These are phyloP conservation scores for Neonectria magnoliae DNA, from an alignment of 2,329 filamentous ascomycete species.

Conservation along the genomic window DNA sequence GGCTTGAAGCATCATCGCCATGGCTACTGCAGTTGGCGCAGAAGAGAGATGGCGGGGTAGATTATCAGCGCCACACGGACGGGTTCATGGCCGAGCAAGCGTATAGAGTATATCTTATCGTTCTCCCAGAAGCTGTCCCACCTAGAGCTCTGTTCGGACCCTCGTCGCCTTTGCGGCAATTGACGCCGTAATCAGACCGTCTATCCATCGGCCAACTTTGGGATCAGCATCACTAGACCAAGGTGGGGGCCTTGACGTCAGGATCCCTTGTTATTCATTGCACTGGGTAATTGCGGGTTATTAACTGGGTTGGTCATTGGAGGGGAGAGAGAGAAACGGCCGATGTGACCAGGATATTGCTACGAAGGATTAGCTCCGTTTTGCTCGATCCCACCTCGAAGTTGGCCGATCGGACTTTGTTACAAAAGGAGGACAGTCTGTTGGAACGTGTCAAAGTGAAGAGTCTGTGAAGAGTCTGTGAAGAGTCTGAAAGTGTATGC, in stretches of 20 bases:
- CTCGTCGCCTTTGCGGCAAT: not conserved
- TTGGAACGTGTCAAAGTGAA: too few relatives aligned
- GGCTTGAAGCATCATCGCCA: constrained; percentile 5
- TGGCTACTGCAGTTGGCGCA: not conserved
- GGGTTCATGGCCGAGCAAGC: too few relatives aligned
- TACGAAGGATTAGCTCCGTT: not conserved
- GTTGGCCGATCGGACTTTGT: not conserved
- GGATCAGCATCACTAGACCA: too few relatives aligned
- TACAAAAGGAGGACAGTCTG: too few relatives aligned
- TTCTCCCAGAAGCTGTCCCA: not conserved
- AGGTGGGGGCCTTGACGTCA: not conserved
- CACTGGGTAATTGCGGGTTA: not conserved
- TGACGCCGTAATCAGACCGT: not conserved
- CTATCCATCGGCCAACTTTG: not conserved
- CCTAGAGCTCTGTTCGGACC: not conserved
- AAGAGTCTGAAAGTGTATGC: too few relatives aligned
- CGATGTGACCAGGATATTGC: not conserved
- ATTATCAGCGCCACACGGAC: not conserved
- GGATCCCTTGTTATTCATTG: not conserved
- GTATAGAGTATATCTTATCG: not conserved
- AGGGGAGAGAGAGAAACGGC: not conserved
- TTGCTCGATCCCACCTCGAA: not conserved
- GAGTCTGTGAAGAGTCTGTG: too few relatives aligned
- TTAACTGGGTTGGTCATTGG: not conserved
- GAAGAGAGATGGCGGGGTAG: not conserved